Evolutionary conservation across 495 filamentous ascomycete genomes (phyloP).

Genomic region (Penicillium odoratum): DNA sequence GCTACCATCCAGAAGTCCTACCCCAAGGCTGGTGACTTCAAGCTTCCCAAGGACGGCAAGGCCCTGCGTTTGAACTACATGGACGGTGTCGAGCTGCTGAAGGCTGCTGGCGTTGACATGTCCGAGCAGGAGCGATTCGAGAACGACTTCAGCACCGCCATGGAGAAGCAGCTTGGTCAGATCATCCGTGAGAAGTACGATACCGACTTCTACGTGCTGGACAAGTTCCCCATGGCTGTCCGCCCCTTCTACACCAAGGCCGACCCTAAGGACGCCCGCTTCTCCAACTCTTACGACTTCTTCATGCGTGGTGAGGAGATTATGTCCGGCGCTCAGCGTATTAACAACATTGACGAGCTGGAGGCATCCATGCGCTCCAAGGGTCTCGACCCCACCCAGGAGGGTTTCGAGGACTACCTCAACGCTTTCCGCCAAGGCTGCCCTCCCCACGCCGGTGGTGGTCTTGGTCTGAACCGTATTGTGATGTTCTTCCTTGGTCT

Average conservation of each 20-base stretch:
- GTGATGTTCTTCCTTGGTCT: slow-evolving; percentile 85
- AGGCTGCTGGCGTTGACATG: slow-evolving; percentile 75
- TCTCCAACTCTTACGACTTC: slow-evolving; percentile 88
- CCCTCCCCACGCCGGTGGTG: slow-evolving; percentile 81
- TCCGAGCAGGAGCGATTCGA: slow-evolving; percentile 77
- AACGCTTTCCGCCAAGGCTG: slow-evolving; percentile 77
- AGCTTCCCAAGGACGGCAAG: slow-evolving; percentile 64
- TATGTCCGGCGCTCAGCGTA: slow-evolving; percentile 82
- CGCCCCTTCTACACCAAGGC: slow-evolving; percentile 91
- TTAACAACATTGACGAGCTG: slow-evolving; percentile 71
- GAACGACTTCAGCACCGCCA: slow-evolving; percentile 65
- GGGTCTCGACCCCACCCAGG: slow-evolving; percentile 69
- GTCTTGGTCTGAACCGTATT: slow-evolving; percentile 84
- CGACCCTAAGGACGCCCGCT: slow-evolving; percentile 61
- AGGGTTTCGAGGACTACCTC: slow-evolving; percentile 82
- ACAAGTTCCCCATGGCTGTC: slow-evolving; percentile 84
- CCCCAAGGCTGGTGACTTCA: slow-evolving; percentile 57
- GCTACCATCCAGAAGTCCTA: slow-evolving; percentile 63
- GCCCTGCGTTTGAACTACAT: slow-evolving; percentile 81
- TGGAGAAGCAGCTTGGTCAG: slow-evolving; percentile 89
- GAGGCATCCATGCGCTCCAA: slow-evolving; percentile 67
- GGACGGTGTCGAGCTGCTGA: slow-evolving; percentile 79
- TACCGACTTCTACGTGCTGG: slow-evolving; percentile 89
- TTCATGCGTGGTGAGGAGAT: slow-evolving; percentile 94
- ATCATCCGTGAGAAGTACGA: slow-evolving; percentile 79